Conservation (phyloP, 1,284 basidiomycete species). For the Microbotryomycetes sp. region DNA sequence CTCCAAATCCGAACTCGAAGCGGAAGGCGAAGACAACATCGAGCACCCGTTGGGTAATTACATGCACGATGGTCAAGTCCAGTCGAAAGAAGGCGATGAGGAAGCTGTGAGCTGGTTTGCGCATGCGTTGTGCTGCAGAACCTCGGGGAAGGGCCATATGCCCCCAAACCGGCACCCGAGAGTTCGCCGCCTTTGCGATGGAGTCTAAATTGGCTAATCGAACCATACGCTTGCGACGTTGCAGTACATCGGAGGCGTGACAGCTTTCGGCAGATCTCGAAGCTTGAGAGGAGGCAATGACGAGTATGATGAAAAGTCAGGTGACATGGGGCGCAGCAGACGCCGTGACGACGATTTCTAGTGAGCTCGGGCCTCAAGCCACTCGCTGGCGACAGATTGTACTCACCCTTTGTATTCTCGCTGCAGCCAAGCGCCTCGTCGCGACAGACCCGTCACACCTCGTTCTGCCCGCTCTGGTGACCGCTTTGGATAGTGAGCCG, state of each 20-base stretch:
- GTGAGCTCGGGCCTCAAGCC: too few species aligned
- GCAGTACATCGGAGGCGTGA: slow-evolving; percentile 14
- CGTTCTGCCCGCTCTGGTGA: neutral
- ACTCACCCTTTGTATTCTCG: neutral
- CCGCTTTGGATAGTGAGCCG: neutral
- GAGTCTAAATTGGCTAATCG: neutral
- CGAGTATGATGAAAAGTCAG: neutral
- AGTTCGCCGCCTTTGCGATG: too few species aligned
- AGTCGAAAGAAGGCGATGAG: slow-evolving; percentile 10
- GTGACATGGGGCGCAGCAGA: neutral
- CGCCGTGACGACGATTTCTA: neutral
- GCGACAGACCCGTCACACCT: neutral
- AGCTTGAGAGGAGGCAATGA: neutral
- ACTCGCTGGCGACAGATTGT: too few species aligned
- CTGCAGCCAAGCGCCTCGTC: neutral
- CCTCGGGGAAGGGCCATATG: too few species aligned
- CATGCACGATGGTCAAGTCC: slow-evolving; percentile 12
- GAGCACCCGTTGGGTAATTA: slow-evolving; percentile 16
- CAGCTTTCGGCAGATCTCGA: neutral
- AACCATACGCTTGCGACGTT: neutral
- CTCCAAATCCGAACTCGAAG: slow-evolving; percentile 10
- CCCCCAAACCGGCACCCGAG: too few species aligned
- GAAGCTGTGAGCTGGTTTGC: slow-evolving; percentile 11
- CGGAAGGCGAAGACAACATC: slow-evolving; percentile 13
- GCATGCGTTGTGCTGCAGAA: neutral